Percentiles rank a stretch among this genome's conserved stretches.
Conservation (phyloP, 2,329 filamentous ascomycete genomes). For the Dothideomycetes sp. region DNA sequence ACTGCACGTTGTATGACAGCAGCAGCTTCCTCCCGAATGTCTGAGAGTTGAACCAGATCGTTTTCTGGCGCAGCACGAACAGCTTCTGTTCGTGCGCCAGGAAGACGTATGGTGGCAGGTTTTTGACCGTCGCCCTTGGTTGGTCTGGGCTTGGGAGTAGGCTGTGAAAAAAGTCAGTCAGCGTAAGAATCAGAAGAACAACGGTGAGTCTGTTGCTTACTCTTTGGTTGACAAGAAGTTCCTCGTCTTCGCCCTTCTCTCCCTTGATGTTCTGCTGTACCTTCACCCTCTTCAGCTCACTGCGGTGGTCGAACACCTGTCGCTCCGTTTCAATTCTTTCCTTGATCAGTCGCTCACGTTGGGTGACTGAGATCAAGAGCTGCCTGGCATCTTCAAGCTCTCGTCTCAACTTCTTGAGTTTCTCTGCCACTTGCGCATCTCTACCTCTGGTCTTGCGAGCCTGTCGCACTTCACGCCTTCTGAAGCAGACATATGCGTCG, state of each 20-base stretch:
- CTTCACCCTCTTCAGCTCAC: constrained; percentile 79
- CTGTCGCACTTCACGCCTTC: constrained; percentile 85
- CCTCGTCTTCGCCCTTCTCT: constrained; percentile 86
- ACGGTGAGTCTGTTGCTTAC: constrained; percentile 39
- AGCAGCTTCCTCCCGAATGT: constrained; percentile 71
- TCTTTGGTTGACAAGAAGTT: constrained; percentile 82
- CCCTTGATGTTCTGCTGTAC: constrained; percentile 68
- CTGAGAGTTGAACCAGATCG: constrained; percentile 67
- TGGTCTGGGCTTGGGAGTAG: constrained; percentile 42
- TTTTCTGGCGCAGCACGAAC: constrained; percentile 55
- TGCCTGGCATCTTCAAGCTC: constrained; percentile 85
- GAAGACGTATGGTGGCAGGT: constrained; percentile 43
- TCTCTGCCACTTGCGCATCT: constrained; percentile 89
- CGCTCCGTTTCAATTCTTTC: constrained; percentile 68
- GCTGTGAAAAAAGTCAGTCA: constrained; percentile 26
- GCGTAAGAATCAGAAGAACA: constrained; percentile 10
- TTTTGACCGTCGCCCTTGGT: constrained; percentile 54
- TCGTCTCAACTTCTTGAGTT: constrained; percentile 79
- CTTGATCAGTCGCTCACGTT: constrained; percentile 70
- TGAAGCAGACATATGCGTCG: constrained; percentile 97
- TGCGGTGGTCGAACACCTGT: constrained; percentile 72
- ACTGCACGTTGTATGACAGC: constrained; percentile 74
- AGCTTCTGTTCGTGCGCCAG: constrained; percentile 53
- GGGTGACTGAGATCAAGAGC: constrained; percentile 65
- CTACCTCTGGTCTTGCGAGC: constrained; percentile 89